Conservation (phyloP, 129 eudicot species). For the Tanacetum coccineum region DNA sequence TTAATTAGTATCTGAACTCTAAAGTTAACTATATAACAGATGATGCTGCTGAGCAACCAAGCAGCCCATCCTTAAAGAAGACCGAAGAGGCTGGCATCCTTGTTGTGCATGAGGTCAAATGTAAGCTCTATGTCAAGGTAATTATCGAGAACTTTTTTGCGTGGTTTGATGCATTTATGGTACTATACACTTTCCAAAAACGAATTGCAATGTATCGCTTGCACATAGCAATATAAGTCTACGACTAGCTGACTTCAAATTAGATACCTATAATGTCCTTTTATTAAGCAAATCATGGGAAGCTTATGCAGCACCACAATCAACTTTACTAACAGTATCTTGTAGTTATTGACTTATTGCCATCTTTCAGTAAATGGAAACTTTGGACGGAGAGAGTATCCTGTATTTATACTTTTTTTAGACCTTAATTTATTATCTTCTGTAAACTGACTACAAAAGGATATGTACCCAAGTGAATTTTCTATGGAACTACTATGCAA, state of each 20-base stretch:
- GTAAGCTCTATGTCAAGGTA: slow-evolving; percentile 98
- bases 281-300: background rate
- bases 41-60: slow-evolving; percentile 82
- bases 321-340: background rate
- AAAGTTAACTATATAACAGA: slow-evolving; percentile 36
- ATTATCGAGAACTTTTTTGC: slow-evolving; percentile 8
- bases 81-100: slow-evolving; percentile 74
- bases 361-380: background rate
- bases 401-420: background rate
- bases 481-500: background rate
- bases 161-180: background rate
- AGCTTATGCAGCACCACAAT: background rate
- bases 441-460: background rate
- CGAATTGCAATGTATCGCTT: background rate
- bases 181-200: background rate
- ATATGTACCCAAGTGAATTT: background rate
- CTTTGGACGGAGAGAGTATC: background rate
- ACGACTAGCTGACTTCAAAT: background rate
- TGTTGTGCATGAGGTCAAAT: slow-evolving; percentile 92
- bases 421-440: background rate
- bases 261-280: background rate
- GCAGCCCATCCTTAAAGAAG: slow-evolving; percentile 93
- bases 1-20: background rate
- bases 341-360: background rate
- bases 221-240: background rate